A percentile compares a stretch with the other conserved stretches of the same genome.
These are phyloP conservation scores for Elongisporangium prolatum DNA, from an alignment of 352 stramenopile species.

Conservation along the genomic window DNA sequence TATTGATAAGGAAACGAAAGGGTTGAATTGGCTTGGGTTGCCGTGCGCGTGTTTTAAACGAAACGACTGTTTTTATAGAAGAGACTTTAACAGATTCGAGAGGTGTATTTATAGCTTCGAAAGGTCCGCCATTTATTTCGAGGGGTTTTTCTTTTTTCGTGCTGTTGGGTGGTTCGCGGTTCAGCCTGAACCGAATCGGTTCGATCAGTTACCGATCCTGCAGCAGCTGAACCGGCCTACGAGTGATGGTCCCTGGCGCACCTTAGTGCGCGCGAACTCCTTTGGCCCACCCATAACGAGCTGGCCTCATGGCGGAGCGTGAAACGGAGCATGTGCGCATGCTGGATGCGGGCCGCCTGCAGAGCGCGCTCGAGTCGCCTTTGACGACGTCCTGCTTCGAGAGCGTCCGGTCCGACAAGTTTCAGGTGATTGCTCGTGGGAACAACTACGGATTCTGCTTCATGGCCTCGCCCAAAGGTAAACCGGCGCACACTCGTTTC, in stretches of 20 bases:
- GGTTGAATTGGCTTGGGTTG: background rate
- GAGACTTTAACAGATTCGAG: background rate
- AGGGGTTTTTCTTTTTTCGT: background rate
- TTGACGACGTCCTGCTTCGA: constrained; percentile 22
- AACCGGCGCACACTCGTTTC: background rate
- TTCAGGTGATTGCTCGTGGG: constrained; percentile 51
- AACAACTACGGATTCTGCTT: constrained; percentile 59
- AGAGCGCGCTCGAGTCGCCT: constrained; percentile 29
- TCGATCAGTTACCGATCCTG: too few relatives aligned
- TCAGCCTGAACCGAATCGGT: background rate
- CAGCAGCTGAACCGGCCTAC: background rate
- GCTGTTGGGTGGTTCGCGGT: background rate
- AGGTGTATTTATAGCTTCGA: background rate
- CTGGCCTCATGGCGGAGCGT: constrained; percentile 22
- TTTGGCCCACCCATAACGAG: constrained; percentile 5
- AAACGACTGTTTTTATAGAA: background rate
- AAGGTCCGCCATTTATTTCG: background rate
- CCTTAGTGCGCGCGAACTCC: background rate
- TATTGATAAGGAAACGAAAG: too few relatives aligned
- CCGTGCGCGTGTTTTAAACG: background rate
- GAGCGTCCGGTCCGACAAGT: constrained; percentile 31
- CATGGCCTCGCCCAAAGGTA: constrained; percentile 30
- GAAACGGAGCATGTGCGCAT: constrained; percentile 78
- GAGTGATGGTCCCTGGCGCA: background rate
- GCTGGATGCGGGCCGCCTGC: constrained; percentile 56